Base-by-base conservation (phyloP, 2,329 filamentous ascomycete genomes). In the Clonostachys chloroleuca region DNA sequence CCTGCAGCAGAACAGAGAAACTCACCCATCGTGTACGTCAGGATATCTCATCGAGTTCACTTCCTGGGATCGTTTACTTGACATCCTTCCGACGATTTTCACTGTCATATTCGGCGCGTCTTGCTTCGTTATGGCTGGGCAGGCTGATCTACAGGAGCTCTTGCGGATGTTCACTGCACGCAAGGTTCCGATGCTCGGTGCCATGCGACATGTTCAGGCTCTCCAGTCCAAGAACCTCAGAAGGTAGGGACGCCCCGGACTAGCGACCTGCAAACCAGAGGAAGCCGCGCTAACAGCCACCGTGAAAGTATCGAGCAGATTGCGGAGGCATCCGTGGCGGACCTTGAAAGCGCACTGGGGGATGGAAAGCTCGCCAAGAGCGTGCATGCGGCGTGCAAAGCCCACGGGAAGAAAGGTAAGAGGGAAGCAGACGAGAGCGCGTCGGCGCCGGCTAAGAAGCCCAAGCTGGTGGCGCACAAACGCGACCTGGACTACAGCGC, bases 101-200 rank as follows among this genome's bases (percentile, higher is more conserved):
- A 10, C 24, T 10, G 24, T 30, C 8, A 30, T 40, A 13, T 17
- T 14, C 6, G 24, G 17, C 34, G 34, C 33, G 24, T 10, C 24
- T 30, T 30, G 24, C 8, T 30, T 33, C 24, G 42, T n/a, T 34
- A 81, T 82, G 78, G 70, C 77, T 8, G 69, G 74, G 2, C 77
- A 81, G 52, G 72, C 78, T 50, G 80, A 84, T 53, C 63, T 84
- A 18, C 79, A 84, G 54, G 80, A 82, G 56, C 72, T 84, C 14
- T 68, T 84, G 46, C 78, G 80, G 42, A 69, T 84, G 47, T 66
- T 84, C 54, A 84, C 78, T 5, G 70, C 74, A 42, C 77, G 79
- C 46, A 83, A 80, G 56, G 64, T 81, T 45, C 68, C 80, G 5
- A 80, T 84, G 66, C 69, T 83, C 61, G 73, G 74, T 46, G 80